Percentiles rank a stretch among this genome's conserved stretches.
Evolutionary conservation across 306 rosid genomes (phyloP).

Genomic region (Prunus mume): DNA sequence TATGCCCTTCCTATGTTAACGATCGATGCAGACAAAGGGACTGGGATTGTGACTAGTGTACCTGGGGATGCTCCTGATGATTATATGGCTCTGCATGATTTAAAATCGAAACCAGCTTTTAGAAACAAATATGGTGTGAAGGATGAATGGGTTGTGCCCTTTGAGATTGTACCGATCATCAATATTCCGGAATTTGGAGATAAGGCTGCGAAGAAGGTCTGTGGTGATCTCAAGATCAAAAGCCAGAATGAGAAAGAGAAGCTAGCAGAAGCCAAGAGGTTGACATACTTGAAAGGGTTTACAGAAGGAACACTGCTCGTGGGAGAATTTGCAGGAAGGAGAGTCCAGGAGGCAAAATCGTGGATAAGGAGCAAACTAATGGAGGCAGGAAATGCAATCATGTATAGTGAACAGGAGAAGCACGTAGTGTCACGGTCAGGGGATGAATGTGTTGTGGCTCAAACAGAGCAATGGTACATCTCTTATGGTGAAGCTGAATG

Average conservation of each 20-base stretch:
- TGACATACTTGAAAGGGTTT: constrained; percentile 89
- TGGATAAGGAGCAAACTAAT: constrained; percentile 58
- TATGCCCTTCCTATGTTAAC: constrained; percentile 96
- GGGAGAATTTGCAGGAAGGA: constrained; percentile 61
- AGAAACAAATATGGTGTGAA: constrained; percentile 74
- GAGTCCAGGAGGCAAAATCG: constrained; percentile 74
- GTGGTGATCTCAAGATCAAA: constrained; percentile 73
- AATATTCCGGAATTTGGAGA: constrained; percentile 74
- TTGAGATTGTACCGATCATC: constrained; percentile 78
- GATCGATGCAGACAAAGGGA: constrained; percentile 85
- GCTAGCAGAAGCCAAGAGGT: constrained; percentile 90
- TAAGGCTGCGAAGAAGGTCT: constrained; percentile 73
- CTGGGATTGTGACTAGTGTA: constrained; percentile 93
- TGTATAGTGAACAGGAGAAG: constrained; percentile 90
- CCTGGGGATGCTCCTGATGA: constrained; percentile 98
- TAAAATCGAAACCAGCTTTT: constrained; percentile 70
- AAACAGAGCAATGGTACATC: constrained; percentile 93
- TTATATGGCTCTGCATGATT: constrained; percentile 85
- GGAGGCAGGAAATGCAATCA: constrained; percentile 68
- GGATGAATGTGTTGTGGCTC: constrained; percentile 93
- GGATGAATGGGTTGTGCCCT: constrained; percentile 91
- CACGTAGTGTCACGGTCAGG: constrained; percentile 78
- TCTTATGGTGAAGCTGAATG: constrained; percentile 84
- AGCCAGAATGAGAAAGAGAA: constrained; percentile 92
- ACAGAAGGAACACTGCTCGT: constrained; percentile 80